Evolutionary conservation across 2,329 filamentous ascomycete species (phyloP).

Genomic region (Colletotrichum tropicicola): DNA sequence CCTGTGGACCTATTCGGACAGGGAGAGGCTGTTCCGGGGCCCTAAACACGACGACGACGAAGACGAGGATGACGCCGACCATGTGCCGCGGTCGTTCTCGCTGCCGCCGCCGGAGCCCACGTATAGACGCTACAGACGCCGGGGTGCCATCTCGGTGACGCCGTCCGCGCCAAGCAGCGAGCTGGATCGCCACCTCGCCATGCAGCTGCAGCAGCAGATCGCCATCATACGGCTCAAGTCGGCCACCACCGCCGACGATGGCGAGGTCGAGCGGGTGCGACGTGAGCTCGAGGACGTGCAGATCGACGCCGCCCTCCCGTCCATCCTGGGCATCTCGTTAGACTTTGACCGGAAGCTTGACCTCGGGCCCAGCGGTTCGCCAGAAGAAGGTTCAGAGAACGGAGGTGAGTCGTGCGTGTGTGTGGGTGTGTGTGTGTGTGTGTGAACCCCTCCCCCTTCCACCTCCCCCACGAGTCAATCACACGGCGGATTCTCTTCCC

Average conservation of each 20-base stretch:
- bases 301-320: conserved; percentile 19
- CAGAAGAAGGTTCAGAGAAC: conserved; percentile 1
- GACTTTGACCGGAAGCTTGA: conserved; percentile 20
- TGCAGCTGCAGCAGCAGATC: conserved; percentile 25
- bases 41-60: too few relatives aligned
- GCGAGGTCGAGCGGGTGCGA: conserved; percentile 5
- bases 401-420: conserved; percentile 12
- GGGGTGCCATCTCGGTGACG: conserved; percentile 24
- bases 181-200: conserved; percentile 14
- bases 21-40: conserved; percentile 10
- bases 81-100: conserved; percentile 14
- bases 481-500: not conserved
- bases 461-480: not conserved
- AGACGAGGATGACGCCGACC: not conserved
- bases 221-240: conserved; percentile 6
- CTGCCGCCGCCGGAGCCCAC: conserved; percentile 1
- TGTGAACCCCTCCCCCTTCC: not conserved
- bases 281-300: conserved; percentile 19
- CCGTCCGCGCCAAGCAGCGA: conserved; percentile 1
- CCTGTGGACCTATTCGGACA: conserved; percentile 11
- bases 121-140: conserved; percentile 3
- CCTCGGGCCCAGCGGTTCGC: conserved; percentile 9
- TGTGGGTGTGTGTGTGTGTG: too few relatives aligned
- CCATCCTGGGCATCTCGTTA: conserved; percentile 10
- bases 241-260: not conserved